These are phyloP conservation scores for Tarenaya hassleriana DNA, from an alignment of 345 rosid species.

Conservation along the genomic window DNA sequence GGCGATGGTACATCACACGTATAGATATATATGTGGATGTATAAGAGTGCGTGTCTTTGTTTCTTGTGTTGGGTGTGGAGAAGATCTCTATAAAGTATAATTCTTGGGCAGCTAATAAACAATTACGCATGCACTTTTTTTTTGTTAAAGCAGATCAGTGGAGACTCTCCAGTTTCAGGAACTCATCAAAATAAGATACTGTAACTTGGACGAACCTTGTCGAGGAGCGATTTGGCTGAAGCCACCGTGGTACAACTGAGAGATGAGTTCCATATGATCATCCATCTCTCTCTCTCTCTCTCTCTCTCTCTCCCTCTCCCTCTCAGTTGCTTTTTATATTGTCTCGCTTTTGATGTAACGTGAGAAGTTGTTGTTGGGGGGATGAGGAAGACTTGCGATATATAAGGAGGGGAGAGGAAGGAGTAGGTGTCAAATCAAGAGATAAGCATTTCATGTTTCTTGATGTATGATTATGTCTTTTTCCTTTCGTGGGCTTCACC, in stretches of 20 bases:
- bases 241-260: slow-evolving; percentile 50
- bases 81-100: too few species aligned
- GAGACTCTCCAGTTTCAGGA: too few species aligned
- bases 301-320: slow-evolving; percentile 10
- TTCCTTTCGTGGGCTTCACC: slow-evolving; percentile 28
- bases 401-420: slow-evolving; percentile 41
- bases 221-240: slow-evolving; percentile 43
- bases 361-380: slow-evolving; percentile 33
- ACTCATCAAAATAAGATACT: too few species aligned
- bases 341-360: slow-evolving; percentile 29
- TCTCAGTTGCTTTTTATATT: slow-evolving; percentile 11
- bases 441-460: slow-evolving; percentile 6
- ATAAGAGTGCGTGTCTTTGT: too few species aligned
- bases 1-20: too few species aligned
- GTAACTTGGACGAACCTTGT: too few species aligned
- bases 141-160: too few species aligned
- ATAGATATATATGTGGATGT: too few species aligned
- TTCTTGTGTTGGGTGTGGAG: too few species aligned
- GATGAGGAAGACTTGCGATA: slow-evolving; percentile 26
- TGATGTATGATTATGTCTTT: slow-evolving; percentile 9
- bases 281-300: slow-evolving; percentile 28
- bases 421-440: slow-evolving; percentile 14
- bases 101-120: too few species aligned
- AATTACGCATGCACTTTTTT: too few species aligned
- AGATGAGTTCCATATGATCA: slow-evolving; percentile 46